Base-by-base conservation (phyloP, 257 asterid genomes). In the Verbena officinalis region DNA sequence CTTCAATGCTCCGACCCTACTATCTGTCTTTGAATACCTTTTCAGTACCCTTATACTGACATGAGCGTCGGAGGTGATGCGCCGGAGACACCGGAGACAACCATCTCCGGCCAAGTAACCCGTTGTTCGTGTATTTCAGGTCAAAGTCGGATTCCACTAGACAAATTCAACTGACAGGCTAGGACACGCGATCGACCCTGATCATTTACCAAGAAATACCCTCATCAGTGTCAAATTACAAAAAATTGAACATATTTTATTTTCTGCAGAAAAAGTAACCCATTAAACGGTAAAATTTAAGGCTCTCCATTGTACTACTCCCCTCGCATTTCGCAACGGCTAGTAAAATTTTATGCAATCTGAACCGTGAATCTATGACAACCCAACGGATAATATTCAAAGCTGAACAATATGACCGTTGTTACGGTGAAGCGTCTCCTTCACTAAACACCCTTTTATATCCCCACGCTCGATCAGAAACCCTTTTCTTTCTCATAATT, bases 321-420 rank as follows among this genome's bases (percentile, higher is more conserved):
- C 59, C 46, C 31, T 39, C 52, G n/a, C n/a, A n/a, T n/a, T n/a
- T n/a, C n/a, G n/a, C 17, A 80, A 80, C 84, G 81, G 89, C 86
- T 80, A 83, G 80, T 77, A 59, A 69, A 77, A 11, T 13, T 21
- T n/a, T 8, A 15, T 13, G 3, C 11, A 22, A 74, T 72, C 70
- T 1, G 45, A 56, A 52, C 91, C 81, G 78, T 30, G 42, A 36
- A 67, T 63, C 50, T 8, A 4, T 11, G 12, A 0, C 34, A 45
- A 81, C 78, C 79, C 77, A 68, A 80, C 79, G 91, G 74, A 0
- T 34, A 27, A 0, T 7, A 62, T 56, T 74, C 62, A 16, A 67
- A 72, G 61, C 6, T 16, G 52, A 65, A 60, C 14, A 74, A 77
- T 75, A 75, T 60, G 86, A 82, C 89, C 92, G 92, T 82, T 85